A percentile compares a stretch with the other conserved stretches of the same genome.
These are phyloP conservation scores for Thraustotheca clavata DNA, from an alignment of 352 stramenopile genomes.

Conservation along the genomic window DNA sequence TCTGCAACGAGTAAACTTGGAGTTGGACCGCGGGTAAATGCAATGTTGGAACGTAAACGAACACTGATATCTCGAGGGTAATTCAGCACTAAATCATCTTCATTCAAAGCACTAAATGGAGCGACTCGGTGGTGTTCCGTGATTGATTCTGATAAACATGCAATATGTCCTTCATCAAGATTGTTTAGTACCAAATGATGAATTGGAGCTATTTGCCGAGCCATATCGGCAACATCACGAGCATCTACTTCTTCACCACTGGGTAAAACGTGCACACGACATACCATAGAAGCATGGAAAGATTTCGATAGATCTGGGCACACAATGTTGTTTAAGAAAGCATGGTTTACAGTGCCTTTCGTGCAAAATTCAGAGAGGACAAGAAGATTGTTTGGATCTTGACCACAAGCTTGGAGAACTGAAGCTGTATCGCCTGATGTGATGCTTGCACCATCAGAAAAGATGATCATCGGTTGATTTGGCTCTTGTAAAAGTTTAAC, in stretches of 20 bases:
- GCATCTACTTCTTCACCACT: constrained; percentile 77
- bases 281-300: constrained; percentile 54
- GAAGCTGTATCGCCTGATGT: constrained; percentile 56
- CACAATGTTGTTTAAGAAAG: constrained; percentile 66
- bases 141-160: not conserved
- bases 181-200: constrained; percentile 44
- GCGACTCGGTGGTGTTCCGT: not conserved
- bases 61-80: constrained; percentile 9
- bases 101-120: not conserved
- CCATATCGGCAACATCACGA: constrained; percentile 76
- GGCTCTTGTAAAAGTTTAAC: constrained; percentile 57
- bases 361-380: constrained; percentile 79
- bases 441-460: constrained; percentile 70
- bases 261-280: constrained; percentile 77
- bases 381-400: constrained; percentile 72
- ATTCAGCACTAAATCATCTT: not conserved
- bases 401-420: constrained; percentile 50
- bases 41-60: constrained; percentile 15
- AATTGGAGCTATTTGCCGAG: constrained; percentile 39
- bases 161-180: constrained; percentile 1
- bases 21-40: constrained; percentile 29
- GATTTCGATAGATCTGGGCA: constrained; percentile 61
- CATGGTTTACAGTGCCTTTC: constrained; percentile 71
- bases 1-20: constrained; percentile 72
- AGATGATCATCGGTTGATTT: constrained; percentile 56